Conservation (phyloP, 768 basidiomycete genomes). For the Phylloporus sp. region DNA sequence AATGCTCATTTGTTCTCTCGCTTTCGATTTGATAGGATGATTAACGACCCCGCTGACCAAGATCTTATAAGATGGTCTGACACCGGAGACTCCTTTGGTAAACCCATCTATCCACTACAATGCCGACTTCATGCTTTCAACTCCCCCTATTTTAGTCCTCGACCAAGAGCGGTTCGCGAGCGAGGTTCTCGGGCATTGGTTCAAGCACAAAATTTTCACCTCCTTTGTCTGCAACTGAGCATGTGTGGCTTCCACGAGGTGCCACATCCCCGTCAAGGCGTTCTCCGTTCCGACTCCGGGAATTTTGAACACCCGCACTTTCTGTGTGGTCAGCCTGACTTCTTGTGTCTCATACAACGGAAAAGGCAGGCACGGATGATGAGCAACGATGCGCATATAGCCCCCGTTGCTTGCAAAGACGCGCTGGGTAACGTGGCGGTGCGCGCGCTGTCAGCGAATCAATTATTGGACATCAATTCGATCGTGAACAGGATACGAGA, state of each 20-base stretch:
- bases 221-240: constrained; percentile 91
- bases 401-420: constrained; percentile 14
- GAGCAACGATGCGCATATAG: constrained; percentile 30
- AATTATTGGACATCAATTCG: constrained; percentile 69
- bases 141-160: constrained; percentile 50
- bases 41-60: constrained; percentile 77
- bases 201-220: constrained; percentile 97
- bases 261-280: constrained; percentile 93
- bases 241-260: constrained; percentile 98
- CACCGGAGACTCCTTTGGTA: constrained; percentile 86
- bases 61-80: constrained; percentile 91
- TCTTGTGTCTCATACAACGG: constrained; percentile 81
- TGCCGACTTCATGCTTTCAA: background rate
- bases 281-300: constrained; percentile 79
- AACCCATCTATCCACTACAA: no score
- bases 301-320: constrained; percentile 93
- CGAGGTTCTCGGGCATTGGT: constrained; percentile 88
- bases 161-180: constrained; percentile 88
- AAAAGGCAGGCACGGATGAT: constrained; percentile 53
- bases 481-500: constrained; percentile 78
- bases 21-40: constrained; percentile 58
- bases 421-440: constrained; percentile 12
- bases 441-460: constrained; percentile 37
- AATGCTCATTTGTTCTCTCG: constrained; percentile 8
- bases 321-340: constrained; percentile 80